These are phyloP conservation scores for Penicillium daleae DNA, from an alignment of 495 filamentous ascomycete genomes.

Conservation along the genomic window DNA sequence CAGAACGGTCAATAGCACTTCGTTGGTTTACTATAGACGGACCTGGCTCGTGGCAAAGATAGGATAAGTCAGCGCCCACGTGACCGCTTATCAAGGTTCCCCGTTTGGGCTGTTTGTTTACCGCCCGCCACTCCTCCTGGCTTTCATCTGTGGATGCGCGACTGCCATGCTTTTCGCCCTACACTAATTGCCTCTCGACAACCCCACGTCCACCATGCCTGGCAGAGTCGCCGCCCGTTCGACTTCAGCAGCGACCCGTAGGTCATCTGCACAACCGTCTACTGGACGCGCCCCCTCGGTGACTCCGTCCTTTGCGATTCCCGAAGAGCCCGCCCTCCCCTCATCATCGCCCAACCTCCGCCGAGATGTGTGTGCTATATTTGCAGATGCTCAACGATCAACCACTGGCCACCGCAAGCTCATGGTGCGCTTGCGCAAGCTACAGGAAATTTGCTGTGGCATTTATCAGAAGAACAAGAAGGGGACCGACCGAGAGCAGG, in stretches of 20 bases:
- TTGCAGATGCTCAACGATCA: slow-evolving; percentile 84
- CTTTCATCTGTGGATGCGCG: slow-evolving; percentile 28
- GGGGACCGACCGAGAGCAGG: slow-evolving; percentile 36
- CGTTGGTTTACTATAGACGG: too few relatives aligned
- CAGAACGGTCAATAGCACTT: too few relatives aligned
- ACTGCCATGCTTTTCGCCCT: slow-evolving; percentile 33
- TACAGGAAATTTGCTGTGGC: slow-evolving; percentile 87
- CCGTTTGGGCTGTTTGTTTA: slow-evolving; percentile 58
- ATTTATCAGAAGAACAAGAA: slow-evolving; percentile 61
- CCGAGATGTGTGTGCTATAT: slow-evolving; percentile 75
- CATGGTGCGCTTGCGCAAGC: slow-evolving; percentile 78
- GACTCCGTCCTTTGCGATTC: slow-evolving; percentile 63
- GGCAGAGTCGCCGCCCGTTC: slow-evolving; percentile 61
- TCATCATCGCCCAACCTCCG: slow-evolving; percentile 68
- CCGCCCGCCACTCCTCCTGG: slow-evolving; percentile 31
- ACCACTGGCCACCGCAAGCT: slow-evolving; percentile 90
- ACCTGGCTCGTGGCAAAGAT: not conserved
- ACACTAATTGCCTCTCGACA: slow-evolving; percentile 29
- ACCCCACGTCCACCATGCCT: slow-evolving; percentile 55
- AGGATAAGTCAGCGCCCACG: slow-evolving; percentile 11
- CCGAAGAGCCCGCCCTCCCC: slow-evolving; percentile 65
- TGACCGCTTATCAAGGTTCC: slow-evolving; percentile 44
- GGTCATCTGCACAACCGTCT: slow-evolving; percentile 58
- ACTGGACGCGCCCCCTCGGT: slow-evolving; percentile 67
- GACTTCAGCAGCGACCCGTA: slow-evolving; percentile 58